These are phyloP conservation scores for Leccinum longicurvipes DNA, from an alignment of 768 basidiomycete species.

Conservation along the genomic window DNA sequence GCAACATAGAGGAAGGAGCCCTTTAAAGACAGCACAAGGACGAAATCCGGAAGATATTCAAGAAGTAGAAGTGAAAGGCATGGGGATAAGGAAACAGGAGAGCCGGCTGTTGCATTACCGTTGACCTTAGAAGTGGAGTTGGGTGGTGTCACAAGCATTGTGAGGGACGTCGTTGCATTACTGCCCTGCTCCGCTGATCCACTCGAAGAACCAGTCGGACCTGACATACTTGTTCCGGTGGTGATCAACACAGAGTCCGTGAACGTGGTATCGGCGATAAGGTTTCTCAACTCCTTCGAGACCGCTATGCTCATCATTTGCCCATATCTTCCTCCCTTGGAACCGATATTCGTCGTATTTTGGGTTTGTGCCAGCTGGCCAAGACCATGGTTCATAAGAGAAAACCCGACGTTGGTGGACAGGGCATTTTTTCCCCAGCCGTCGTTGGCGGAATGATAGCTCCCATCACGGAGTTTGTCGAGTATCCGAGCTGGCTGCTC, in stretches of 20 bases:
- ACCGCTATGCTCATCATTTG: conserved; percentile 36
- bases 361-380: conserved; percentile 15
- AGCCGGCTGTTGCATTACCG: conserved; percentile 21
- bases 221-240: conserved; percentile 35
- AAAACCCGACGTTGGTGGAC: not conserved
- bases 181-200: conserved; percentile 9
- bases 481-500: conserved; percentile 84
- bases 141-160: conserved; percentile 16
- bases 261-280: conserved; percentile 48
- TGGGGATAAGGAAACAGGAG: conserved; percentile 44
- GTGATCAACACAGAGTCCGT: conserved; percentile 46
- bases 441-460: conserved; percentile 64
- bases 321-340: conserved; percentile 23
- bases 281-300: conserved; percentile 50
- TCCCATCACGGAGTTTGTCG: conserved; percentile 74
- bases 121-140: conserved; percentile 13
- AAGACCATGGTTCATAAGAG: not conserved
- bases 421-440: conserved; percentile 12
- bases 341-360: conserved; percentile 17
- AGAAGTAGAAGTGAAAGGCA: conserved; percentile 47
- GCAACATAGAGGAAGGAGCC: conserved; percentile 92
- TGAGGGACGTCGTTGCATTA: conserved; percentile 16
- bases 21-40: conserved; percentile 90
- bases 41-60: conserved; percentile 68
- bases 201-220: conserved; percentile 19